Percentiles rank a stretch among this genome's conserved stretches.
These are phyloP conservation scores for Nepenthes alata DNA, from an alignment of 179 eudicot species.

Conservation along the genomic window DNA sequence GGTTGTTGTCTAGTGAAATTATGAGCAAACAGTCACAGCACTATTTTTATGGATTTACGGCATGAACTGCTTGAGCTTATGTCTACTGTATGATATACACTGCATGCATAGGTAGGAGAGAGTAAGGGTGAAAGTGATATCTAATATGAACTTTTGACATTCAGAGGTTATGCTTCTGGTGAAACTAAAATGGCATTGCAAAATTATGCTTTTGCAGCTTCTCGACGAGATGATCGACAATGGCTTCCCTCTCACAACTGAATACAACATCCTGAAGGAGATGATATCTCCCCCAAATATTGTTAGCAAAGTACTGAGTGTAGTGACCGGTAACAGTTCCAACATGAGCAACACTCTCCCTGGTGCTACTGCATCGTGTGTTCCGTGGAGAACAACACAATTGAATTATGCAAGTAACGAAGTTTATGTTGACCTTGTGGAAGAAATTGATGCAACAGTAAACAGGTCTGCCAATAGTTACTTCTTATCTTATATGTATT, in stretches of 20 bases:
- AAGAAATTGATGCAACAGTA: conserved; percentile 79
- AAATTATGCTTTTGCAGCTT: conserved; percentile 38
- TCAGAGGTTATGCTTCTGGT: no score
- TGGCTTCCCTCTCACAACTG: conserved; percentile 94
- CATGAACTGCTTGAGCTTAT: no score
- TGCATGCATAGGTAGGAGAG: no score
- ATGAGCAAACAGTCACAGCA: no score
- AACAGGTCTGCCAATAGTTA: conserved; percentile 43
- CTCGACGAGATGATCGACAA: conserved; percentile 99
- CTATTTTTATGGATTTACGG: no score
- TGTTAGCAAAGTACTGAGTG: conserved; percentile 85
- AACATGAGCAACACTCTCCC: conserved; percentile 78
- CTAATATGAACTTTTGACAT: no score
- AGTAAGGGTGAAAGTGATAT: no score
- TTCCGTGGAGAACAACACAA: conserved; percentile 91
- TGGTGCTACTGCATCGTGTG: conserved; percentile 73
- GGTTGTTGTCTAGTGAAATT: no score
- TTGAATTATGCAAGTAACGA: conserved; percentile 78
- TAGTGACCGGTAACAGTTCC: conserved; percentile 86
- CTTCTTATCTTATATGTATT: background rate
- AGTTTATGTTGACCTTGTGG: conserved; percentile 80
- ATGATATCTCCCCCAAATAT: conserved; percentile 92
- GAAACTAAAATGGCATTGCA: no score
- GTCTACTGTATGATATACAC: no score
- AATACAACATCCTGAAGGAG: conserved; percentile 80